Evolutionary conservation across 2,329 filamentous ascomycete species (phyloP).

Genomic region (Cephalotrichum gorgonifer): DNA sequence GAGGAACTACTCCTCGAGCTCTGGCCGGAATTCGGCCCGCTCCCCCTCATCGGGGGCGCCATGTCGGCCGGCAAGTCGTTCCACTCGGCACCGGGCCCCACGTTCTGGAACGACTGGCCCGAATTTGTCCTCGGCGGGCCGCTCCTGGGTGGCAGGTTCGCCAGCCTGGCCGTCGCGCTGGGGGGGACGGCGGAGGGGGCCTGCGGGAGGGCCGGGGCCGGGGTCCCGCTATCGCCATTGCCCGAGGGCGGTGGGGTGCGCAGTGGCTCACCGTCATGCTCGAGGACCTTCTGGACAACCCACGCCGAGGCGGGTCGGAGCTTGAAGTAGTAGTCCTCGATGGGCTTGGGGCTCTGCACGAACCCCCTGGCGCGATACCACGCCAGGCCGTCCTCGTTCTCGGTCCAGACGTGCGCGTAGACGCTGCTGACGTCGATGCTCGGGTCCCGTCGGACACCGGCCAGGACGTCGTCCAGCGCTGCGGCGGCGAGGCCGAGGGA

Average conservation of each 20-base stretch:
- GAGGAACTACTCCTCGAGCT: constrained; percentile 48
- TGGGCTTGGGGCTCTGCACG: constrained; percentile 29
- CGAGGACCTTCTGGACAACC: constrained; percentile 40
- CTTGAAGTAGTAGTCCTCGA: constrained; percentile 51
- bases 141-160: constrained; percentile 11
- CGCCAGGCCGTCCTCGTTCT: constrained; percentile 50
- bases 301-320: constrained; percentile 52
- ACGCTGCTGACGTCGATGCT: constrained; percentile 30
- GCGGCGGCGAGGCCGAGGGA: constrained; percentile 47
- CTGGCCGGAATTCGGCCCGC: constrained; percentile 22
- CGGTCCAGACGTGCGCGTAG: constrained; percentile 60
- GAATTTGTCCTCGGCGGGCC: constrained; percentile 13
- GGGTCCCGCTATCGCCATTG: no score
- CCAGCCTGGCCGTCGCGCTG: constrained; percentile 7
- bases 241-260: no score
- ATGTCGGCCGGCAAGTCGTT: constrained; percentile 56
- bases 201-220: constrained; percentile 7
- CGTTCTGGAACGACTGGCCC: constrained; percentile 46
- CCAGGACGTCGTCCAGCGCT: constrained; percentile 41
- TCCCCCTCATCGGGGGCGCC: constrained; percentile 24
- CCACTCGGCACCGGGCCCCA: constrained; percentile 51
- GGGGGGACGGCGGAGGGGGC: constrained; percentile 15
- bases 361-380: constrained; percentile 56
- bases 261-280: no score
- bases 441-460: constrained; percentile 22